Evolutionary conservation across 202 grass and related monocot genomes (phyloP).

Genomic region (Digitaria exilis): DNA sequence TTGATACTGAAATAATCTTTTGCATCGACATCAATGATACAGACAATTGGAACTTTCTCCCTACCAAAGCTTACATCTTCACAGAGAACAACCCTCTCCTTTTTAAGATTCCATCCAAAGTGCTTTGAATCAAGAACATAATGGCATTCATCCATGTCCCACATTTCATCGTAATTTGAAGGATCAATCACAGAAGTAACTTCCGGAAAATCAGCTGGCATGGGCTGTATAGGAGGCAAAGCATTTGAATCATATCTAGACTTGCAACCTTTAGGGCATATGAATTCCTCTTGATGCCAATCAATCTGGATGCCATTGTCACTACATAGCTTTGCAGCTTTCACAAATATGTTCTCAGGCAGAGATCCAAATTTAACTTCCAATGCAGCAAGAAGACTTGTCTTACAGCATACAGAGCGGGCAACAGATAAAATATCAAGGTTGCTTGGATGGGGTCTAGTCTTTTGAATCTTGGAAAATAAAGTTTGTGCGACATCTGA

Average conservation of each 20-base stretch:
- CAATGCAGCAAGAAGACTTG: slow-evolving; percentile 68
- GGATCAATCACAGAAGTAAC: slow-evolving; percentile 36
- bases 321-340: slow-evolving; percentile 94
- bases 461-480: slow-evolving; percentile 87
- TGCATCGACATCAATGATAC: slow-evolving; percentile 70
- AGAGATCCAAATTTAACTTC: slow-evolving; percentile 82
- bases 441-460: slow-evolving; percentile 84
- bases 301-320: slow-evolving; percentile 80
- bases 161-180: slow-evolving; percentile 47
- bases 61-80: slow-evolving; percentile 88
- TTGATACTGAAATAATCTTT: slow-evolving; percentile 56
- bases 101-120: slow-evolving; percentile 68
- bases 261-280: slow-evolving; percentile 86
- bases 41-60: slow-evolving; percentile 75
- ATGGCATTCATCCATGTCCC: slow-evolving; percentile 81
- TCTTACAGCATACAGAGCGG: slow-evolving; percentile 78
- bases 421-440: slow-evolving; percentile 86
- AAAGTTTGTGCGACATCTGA: slow-evolving; percentile 70
- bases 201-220: slow-evolving; percentile 29
- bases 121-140: slow-evolving; percentile 79
- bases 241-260: slow-evolving; percentile 40
- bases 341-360: slow-evolving; percentile 84
- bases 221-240: slow-evolving; percentile 56
- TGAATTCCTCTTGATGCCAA: slow-evolving; percentile 89
- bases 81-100: slow-evolving; percentile 67